These are phyloP conservation scores for Pythium brassicae DNA, from an alignment of 352 stramenopile species.

Conservation along the genomic window DNA sequence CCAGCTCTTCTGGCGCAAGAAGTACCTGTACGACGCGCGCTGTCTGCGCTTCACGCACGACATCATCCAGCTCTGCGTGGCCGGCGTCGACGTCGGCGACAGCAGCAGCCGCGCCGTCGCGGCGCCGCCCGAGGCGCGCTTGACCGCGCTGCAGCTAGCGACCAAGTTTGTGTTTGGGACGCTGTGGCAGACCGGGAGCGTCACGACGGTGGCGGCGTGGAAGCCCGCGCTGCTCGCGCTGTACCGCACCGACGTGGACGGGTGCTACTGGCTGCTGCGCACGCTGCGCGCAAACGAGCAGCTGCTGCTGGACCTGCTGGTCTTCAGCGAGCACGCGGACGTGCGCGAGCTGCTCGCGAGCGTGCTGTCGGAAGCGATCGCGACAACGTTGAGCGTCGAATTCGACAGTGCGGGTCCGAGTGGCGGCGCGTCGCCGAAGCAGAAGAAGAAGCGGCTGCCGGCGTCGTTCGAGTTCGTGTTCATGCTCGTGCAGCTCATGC, in stretches of 20 bases:
- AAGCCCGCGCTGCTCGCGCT: constrained; percentile 55
- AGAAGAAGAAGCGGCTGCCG: constrained; percentile 36
- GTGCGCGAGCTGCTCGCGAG: constrained; percentile 69
- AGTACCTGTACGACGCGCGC: constrained; percentile 71
- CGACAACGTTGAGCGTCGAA: constrained; percentile 47
- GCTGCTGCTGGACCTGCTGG: constrained; percentile 68
- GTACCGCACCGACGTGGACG: constrained; percentile 66
- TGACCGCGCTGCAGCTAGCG: constrained; percentile 71
- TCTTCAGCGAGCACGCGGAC: constrained; percentile 61
- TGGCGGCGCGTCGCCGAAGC: background rate
- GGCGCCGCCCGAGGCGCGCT: constrained; percentile 47
- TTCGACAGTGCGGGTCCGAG: constrained; percentile 32
- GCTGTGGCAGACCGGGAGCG: constrained; percentile 75
- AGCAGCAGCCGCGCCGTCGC: background rate
- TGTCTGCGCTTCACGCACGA: constrained; percentile 82
- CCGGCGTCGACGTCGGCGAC: constrained; percentile 25
- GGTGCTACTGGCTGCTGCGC: constrained; percentile 68
- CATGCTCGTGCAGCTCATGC: constrained; percentile 74
- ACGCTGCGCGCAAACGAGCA: constrained; percentile 57
- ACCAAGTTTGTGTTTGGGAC: constrained; percentile 87
- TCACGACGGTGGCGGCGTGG: constrained; percentile 74
- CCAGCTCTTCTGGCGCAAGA: constrained; percentile 82
- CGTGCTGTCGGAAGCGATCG: constrained; percentile 64
- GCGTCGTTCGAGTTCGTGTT: constrained; percentile 82
- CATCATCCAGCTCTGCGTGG: constrained; percentile 57